Conservation (phyloP, 108 stramenopile species). For the Cyclotella sp. region DNA sequence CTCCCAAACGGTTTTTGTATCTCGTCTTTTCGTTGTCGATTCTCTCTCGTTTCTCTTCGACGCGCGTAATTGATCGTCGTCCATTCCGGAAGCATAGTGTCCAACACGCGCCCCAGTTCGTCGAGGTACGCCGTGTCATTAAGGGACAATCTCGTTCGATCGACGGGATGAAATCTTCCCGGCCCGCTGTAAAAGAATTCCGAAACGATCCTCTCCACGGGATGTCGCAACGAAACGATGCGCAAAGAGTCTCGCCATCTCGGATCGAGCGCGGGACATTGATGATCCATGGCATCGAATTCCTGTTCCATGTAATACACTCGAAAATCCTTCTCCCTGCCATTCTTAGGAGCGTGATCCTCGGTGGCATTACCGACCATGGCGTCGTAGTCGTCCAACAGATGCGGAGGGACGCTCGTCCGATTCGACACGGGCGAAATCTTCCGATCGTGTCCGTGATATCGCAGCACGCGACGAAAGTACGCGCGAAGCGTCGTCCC, state of each 20-base stretch:
- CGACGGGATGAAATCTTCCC: conserved; percentile 1
- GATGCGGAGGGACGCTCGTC: no score
- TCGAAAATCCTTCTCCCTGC: background rate
- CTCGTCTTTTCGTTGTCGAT: background rate
- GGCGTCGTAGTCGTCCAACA: no score
- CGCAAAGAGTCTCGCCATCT: conserved; percentile 33
- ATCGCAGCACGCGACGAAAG: conserved; percentile 21
- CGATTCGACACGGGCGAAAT: no score
- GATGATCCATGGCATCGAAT: conserved; percentile 31
- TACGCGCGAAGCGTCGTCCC: conserved; percentile 32
- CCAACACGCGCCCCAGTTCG: conserved; percentile 2
- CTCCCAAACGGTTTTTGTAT: conserved; percentile 19
- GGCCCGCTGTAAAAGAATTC: conserved; percentile 38
- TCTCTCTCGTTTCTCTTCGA: background rate
- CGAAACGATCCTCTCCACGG: conserved; percentile 36
- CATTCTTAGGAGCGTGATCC: background rate
- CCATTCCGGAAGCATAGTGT: conserved; percentile 19
- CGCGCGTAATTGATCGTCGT: conserved; percentile 5
- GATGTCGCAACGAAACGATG: conserved; percentile 32
- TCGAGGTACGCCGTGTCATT: conserved; percentile 28
- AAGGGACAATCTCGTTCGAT: conserved; percentile 13
- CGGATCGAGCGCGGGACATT: conserved; percentile 26
- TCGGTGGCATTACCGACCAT: background rate
- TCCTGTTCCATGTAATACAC: conserved; percentile 40
- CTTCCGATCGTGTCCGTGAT: conserved; percentile 5